Base-by-base conservation (phyloP, 2,329 filamentous ascomycete species). In the Thielaviopsis ethacetica region DNA sequence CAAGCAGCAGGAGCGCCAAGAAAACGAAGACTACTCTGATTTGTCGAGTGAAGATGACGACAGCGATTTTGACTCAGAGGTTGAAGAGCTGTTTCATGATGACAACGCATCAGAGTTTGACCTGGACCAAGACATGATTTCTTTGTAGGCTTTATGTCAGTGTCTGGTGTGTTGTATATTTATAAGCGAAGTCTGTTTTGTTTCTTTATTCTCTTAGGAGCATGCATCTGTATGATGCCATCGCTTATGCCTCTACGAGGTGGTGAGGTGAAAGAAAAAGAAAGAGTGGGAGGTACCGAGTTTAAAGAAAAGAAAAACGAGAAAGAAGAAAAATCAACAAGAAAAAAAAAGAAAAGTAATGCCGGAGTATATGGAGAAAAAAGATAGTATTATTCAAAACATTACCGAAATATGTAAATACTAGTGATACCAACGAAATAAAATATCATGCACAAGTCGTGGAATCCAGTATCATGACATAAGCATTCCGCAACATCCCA, bases 21-120 rank as follows among this genome's bases (percentile, higher is more conserved):
- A 51, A n/a, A 61, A 59, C n/a, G 49, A 47, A n/a, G 76, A 80
- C 63, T 76, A 78, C 68, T 83, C 78, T 67, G 88, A 93, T 67
- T 65, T 88, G 54, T 90, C 87, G 60, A 91, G 86, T 74, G 86
- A 90, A 66, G 86, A 89, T 63, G 86, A 84, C 64, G 81, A 85
- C 68, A 86, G 83, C 68, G 84, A 91, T 68, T 79, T 88, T 66
- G 86, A 91, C 71, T 91, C 86, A 58, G 87, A 90, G 67, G 76
- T 84, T 61, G 83, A 84, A 66, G 82, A 85, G 68, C 82, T 83
- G 65, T 76, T 84, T 62, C 73, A 73, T 41, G 73, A 76, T 59
- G 76, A 79, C 61, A 77, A 79, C 60, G 74, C 53, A 22, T 59
- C 54, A 27, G 60, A 62, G 38, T 59, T 62, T 54, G 60, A 62